Base-by-base conservation (phyloP, 306 rosid species). In the Rubus parviflorus region DNA sequence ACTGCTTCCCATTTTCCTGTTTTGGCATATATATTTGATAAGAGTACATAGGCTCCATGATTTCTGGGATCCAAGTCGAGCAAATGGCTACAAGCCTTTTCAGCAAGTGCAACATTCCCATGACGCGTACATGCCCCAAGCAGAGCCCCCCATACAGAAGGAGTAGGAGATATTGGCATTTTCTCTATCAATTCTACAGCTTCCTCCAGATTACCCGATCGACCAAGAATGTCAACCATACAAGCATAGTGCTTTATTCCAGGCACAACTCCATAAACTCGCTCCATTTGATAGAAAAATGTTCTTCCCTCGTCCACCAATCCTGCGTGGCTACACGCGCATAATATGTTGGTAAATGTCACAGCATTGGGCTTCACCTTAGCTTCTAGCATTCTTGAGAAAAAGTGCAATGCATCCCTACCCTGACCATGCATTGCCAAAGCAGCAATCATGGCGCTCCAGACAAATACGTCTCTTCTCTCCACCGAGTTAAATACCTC, bases 371-470 rank as follows among this genome's bases (percentile, higher is more conserved):
- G 92, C 77, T 81, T 88, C 38, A 90, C 87, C 63, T 90, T 75
- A 30, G 86, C 85, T 73, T 86, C 73, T 70, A 82, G 69, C 92
- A 90, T 90, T 58, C 76, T 46, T 40, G 77, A 86, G 82, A 90
- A 88, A 72, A 79, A 79, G 65, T 85, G 83, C 64, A 84, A 72
- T 45, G 92, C 92, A 17, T 53, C 88, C 77, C 76, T 81, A 66
- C 88, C 95, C 22, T 57, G 80, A 67, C 94, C 92, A 40, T 90
- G 88, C 95, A 88, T 90, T 30, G 89, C 95, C 67, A 84, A 79
- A 65, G 87, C 89, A 53, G 84, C 90, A 81, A 90, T 88, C 92
- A 86, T 86, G 63, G 90, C 87, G 8, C 92, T 86, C 92, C 95
- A 90, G 73, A 83, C 85, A 47, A 74, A 90, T 72, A 88, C 90